These are phyloP conservation scores for Dothideomycetes sp. DNA, from an alignment of 2,329 filamentous ascomycete species.

Conservation along the genomic window DNA sequence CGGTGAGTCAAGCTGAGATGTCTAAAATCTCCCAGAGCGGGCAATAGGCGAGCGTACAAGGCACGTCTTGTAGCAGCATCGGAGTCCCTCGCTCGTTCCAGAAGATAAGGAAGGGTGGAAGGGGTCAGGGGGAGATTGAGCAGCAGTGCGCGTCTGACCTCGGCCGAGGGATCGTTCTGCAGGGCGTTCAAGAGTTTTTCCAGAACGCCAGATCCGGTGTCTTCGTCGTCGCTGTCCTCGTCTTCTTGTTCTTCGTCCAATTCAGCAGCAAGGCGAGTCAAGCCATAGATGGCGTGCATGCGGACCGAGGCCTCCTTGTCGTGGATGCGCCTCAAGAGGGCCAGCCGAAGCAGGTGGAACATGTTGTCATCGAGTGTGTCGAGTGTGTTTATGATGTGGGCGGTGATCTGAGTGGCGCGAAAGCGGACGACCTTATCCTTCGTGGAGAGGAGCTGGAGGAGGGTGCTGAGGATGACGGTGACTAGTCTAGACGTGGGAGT, in stretches of 20 bases:
- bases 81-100: conserved; percentile 83
- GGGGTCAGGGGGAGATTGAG: conserved; percentile 83
- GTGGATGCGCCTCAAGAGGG: conserved; percentile 71
- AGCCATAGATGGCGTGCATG: conserved; percentile 79
- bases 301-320: conserved; percentile 92
- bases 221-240: conserved; percentile 57
- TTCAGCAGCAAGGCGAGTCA: conserved; percentile 68
- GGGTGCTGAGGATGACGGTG: conserved; percentile 58
- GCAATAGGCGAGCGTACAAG: conserved; percentile 77
- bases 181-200: conserved; percentile 78
- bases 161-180: conserved; percentile 87
- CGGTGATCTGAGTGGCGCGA: conserved; percentile 77
- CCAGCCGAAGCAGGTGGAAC: conserved; percentile 70
- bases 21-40: conserved; percentile 84
- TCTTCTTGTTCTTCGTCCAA: conserved; percentile 53
- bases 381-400: conserved; percentile 84
- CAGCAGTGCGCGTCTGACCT: conserved; percentile 79
- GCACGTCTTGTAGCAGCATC: conserved; percentile 75
- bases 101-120: conserved; percentile 69
- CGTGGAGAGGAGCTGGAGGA: conserved; percentile 65
- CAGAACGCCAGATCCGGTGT: conserved; percentile 56
- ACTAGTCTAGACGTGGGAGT: conserved; percentile 76
- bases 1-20: conserved; percentile 87
- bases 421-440: conserved; percentile 94
- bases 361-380: conserved; percentile 87